A percentile compares a stretch with the other conserved stretches of the same genome.
These are phyloP conservation scores for Discostella pseudostelligera DNA, from an alignment of 108 stramenopile species.

Conservation along the genomic window DNA sequence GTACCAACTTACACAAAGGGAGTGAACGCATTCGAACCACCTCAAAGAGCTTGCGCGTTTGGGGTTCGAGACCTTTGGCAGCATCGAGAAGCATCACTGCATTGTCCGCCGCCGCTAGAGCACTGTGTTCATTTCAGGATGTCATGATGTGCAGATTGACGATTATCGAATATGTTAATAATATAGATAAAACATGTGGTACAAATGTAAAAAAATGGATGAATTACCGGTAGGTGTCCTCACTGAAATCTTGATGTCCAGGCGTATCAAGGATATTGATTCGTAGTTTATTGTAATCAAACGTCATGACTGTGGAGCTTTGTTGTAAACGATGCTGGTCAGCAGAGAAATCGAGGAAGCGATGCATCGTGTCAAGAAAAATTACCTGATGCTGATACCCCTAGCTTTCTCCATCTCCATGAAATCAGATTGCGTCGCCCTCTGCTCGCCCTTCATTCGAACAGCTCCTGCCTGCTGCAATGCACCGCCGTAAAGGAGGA, in stretches of 20 bases:
- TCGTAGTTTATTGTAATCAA: slow-evolving; percentile 79
- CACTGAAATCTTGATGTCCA: slow-evolving; percentile 93
- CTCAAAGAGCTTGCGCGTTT: slow-evolving; percentile 93
- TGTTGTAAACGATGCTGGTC: neutral
- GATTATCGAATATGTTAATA: neutral
- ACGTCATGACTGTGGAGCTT: slow-evolving; percentile 85
- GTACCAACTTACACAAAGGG: slow-evolving; percentile 36
- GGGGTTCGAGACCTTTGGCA: slow-evolving; percentile 94
- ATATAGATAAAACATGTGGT: slow-evolving; percentile 4
- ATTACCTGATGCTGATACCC: slow-evolving; percentile 86
- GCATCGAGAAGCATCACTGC: slow-evolving; percentile 95
- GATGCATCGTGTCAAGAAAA: neutral
- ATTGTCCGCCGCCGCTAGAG: slow-evolving; percentile 93
- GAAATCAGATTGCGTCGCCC: slow-evolving; percentile 85
- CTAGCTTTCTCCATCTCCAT: slow-evolving; percentile 96
- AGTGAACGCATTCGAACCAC: slow-evolving; percentile 68
- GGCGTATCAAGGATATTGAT: slow-evolving; percentile 89
- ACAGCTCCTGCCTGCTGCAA: slow-evolving; percentile 95
- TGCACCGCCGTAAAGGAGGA: slow-evolving; percentile 89
- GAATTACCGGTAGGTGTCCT: slow-evolving; percentile 87
- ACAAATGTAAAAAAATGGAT: neutral
- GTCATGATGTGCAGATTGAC: neutral
- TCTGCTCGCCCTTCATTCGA: slow-evolving; percentile 86
- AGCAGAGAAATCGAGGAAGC: neutral
- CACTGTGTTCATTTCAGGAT: slow-evolving; percentile 7